Base-by-base conservation (phyloP, 768 basidiomycete genomes). In the Omphalotus guepiniiformis region DNA sequence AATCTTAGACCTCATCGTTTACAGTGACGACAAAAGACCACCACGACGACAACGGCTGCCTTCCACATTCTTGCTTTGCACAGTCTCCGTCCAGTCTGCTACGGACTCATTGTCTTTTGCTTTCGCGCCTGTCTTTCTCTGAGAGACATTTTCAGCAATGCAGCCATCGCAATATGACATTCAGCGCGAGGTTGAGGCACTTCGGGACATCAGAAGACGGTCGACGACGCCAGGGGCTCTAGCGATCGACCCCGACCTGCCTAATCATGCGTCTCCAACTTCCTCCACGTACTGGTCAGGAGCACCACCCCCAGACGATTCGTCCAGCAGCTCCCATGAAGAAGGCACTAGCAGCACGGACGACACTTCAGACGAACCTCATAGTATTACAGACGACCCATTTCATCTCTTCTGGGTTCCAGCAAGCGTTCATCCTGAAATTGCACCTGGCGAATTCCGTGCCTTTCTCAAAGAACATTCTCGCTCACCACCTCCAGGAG, bases 391-490 rank as follows among this genome's bases (percentile, higher is more conserved):
- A 30, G 83, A 89, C 57, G 90, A 95, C 69, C 85, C 89, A 2
- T 83, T 85, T 58, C 88, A 92, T 65, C 80, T 97, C 54, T 98
- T 98, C 75, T 99, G 96, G 96, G 93, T 99, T 23, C 96, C 96
- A 44, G 96, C 96, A 13, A 81, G 86, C 49, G 74, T 97, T 28
- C 96, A 98, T 63, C 96, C 96, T 25, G 96, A 99, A 72, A 89
- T 99, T 59, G 95, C 94, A 0, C 96, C 96, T 19, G 87, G 83
- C 39, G 93, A 98, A 65, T 99, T 99, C 66, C 81, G 91, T 42
- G 87, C 84, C 9, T 97, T 99, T 63, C 80, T 99, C 56, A 89
- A 93, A 64, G 90, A 95, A 57, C 96, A 98, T 68, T 79, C 93
- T 9, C 79, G 84, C 51, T 65, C 76, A 6, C 75, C 77, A 37